Evolutionary conservation across 306 rosid genomes (phyloP).

Genomic region (Malus fusca): DNA sequence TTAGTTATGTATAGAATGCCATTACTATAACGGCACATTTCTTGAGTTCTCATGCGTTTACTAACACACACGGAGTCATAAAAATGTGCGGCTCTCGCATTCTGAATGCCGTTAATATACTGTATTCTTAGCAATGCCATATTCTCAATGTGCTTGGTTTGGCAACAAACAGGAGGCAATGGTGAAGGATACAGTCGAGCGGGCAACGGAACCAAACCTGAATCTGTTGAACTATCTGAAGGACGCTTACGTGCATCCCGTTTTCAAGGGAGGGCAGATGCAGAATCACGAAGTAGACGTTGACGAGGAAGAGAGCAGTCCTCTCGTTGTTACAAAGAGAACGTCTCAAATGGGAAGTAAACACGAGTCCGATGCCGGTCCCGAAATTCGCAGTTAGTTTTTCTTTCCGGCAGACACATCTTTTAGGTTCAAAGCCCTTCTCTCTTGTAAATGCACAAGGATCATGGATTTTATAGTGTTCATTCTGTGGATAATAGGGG

Average conservation of each 20-base stretch:
- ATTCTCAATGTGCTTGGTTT: conserved; percentile 10
- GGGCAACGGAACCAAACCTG: conserved; percentile 67
- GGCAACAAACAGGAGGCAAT: conserved; percentile 63
- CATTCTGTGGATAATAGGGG: neutral
- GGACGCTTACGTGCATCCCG: conserved; percentile 73
- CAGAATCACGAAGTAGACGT: conserved; percentile 14
- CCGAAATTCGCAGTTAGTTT: neutral
- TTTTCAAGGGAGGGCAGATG: conserved; percentile 35
- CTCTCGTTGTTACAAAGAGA: conserved; percentile 71
- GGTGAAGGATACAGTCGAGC: conserved; percentile 86
- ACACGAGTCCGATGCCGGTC: conserved; percentile 32
- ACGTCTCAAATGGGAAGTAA: conserved; percentile 35
- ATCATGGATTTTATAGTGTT: neutral
- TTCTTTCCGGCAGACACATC: neutral
- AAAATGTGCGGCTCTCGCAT: too few species aligned
- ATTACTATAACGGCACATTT: too few species aligned
- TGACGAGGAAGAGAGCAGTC: conserved; percentile 74
- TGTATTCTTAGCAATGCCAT: neutral
- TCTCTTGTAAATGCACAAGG: neutral
- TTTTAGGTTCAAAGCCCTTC: neutral
- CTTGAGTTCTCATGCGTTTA: too few species aligned
- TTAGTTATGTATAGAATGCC: too few species aligned
- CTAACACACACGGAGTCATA: too few species aligned
- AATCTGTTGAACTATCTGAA: conserved; percentile 60
- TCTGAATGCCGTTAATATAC: too few species aligned